Evolutionary conservation across 192 early-diverging fungal genomes (phyloP), one percentile per base, ranked within the genome.

Genomic region (Backusella parvicylindrica): DNA sequence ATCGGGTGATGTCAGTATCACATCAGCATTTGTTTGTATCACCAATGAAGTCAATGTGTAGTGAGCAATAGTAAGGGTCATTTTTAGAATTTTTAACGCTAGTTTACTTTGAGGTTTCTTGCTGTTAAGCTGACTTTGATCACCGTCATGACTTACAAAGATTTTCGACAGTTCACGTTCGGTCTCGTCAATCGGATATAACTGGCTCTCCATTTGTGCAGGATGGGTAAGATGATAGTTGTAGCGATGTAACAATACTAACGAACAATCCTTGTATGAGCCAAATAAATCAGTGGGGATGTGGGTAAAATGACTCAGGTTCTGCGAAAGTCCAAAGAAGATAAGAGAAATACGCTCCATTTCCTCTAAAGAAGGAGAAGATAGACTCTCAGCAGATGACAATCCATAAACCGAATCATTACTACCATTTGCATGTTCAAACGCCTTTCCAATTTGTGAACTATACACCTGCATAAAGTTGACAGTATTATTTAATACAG

Each of bases 281-380:
- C 65, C 9, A 64, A 78, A 73, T 5, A 78, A n/a, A 30, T 72
- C 56, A 3, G 30, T 23, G 13, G 63, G 69, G 35, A 70, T 63
- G 16, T 53, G 30, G 11, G 26, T 23, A 6, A 66, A 35, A 8
- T 35, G 64, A 6, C 26, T 23, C 28, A 70, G 38, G 6, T 28
- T 47, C 72, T 84, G 80, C 1, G 88, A 77, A 15, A 89, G 71
- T 30, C 84, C 73, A 65, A 84, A 86, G 35, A 89, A 81, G 43
- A 89, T 70, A 77, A 84, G 85, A 21, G 83, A 86, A 16, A 83
- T 86, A 18, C 84, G 56, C 63, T 87, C 83, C 63, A 89, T 82
- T 50, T 89, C 88, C 63, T 85, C 83, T 35, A 89, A 37, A 16
- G 82, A 75, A 43, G 81, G 80, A 26, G 80, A 82, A 1, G 84